These are phyloP conservation scores for Candida insectorum DNA, from an alignment of 805 yeast genomes.

Conservation along the genomic window DNA sequence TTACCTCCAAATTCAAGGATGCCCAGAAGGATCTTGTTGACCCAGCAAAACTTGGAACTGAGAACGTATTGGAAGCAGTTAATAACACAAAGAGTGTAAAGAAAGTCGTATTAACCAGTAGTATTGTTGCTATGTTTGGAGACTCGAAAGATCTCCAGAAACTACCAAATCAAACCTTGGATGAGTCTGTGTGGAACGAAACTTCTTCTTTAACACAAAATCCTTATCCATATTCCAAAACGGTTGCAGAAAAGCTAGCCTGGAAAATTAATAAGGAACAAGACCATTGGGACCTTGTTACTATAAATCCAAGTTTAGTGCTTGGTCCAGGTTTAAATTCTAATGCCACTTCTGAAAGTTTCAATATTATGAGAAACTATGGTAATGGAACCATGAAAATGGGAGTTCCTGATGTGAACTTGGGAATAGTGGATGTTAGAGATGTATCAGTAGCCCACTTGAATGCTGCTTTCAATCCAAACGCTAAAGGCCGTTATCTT, in stretches of 20 bases:
- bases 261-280: conserved; percentile 43
- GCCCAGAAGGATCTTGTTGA: conserved; percentile 48
- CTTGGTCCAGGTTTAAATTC: conserved; percentile 49
- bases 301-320: conserved; percentile 54
- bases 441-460: too few relatives aligned
- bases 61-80: conserved; percentile 47
- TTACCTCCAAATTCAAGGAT: conserved; percentile 39
- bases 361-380: too few relatives aligned
- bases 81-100: conserved; percentile 36
- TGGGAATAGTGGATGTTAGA: too few relatives aligned
- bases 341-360: conserved; percentile 30
- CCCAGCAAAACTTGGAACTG: conserved; percentile 57
- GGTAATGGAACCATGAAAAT: too few relatives aligned
- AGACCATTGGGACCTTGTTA: conserved; percentile 38
- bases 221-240: conserved; percentile 54
- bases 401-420: too few relatives aligned
- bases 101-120: conserved; percentile 46
- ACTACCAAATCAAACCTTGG: too few relatives aligned
- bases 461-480: too few relatives aligned
- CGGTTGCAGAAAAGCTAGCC: conserved; percentile 58
- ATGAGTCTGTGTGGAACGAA: conserved; percentile 45
- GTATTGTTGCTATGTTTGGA: conserved; percentile 50
- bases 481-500: too few relatives aligned
- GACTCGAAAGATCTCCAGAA: too few relatives aligned
- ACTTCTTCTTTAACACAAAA: conserved; percentile 41